These are phyloP conservation scores for Spiraea crenata DNA, from an alignment of 331 rosid genomes.

Conservation along the genomic window DNA sequence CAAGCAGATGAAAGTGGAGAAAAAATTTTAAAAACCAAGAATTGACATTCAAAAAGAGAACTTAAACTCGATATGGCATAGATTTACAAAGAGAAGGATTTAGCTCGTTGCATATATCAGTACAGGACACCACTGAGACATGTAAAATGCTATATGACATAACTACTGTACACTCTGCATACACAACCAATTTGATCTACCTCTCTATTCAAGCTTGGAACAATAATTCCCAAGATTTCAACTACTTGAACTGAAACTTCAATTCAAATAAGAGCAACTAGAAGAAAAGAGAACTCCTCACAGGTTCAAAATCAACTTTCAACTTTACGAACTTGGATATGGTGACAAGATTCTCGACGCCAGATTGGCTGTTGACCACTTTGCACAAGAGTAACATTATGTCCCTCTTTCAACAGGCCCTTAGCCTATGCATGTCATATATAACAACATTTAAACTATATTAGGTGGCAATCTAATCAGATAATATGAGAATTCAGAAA, in stretches of 20 bases:
- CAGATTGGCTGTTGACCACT: slow-evolving; percentile 97
- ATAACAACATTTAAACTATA: background rate
- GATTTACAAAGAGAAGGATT: background rate
- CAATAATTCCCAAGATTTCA: background rate
- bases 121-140: background rate
- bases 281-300: slow-evolving; percentile 15
- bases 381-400: slow-evolving; percentile 84
- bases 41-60: background rate
- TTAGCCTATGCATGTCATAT: slow-evolving; percentile 45
- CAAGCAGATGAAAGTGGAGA: background rate
- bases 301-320: slow-evolving; percentile 33
- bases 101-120: background rate
- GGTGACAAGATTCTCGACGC: slow-evolving; percentile 87
- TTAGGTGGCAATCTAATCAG: background rate
- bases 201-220: background rate
- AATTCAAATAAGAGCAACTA: slow-evolving; percentile 3
- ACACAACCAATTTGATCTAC: background rate
- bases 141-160: slow-evolving; percentile 1
- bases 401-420: slow-evolving; percentile 64
- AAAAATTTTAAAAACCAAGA: background rate
- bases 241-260: slow-evolving; percentile 5
- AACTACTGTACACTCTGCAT: background rate
- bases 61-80: slow-evolving; percentile 3
- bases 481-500: background rate
- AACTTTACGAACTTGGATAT: slow-evolving; percentile 86